Percentiles rank a stretch among this genome's conserved stretches.
phyloP scores from a whole-genome alignment of 306 rosid genomes.

The Psophocarpus tetragonolobus region DNA sequence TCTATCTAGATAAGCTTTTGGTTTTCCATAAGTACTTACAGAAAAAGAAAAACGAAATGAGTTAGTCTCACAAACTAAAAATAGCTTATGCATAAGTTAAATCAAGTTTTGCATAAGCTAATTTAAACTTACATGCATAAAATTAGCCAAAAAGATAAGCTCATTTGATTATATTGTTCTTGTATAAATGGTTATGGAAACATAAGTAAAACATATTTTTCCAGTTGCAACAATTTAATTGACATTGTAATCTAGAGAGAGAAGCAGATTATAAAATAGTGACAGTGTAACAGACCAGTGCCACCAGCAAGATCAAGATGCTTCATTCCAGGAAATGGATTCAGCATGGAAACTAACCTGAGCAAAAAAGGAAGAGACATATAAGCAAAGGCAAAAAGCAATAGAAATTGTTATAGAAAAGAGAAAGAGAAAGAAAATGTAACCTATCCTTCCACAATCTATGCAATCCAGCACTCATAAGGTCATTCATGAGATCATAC shows the following conservation, averaged over 20 bases:
- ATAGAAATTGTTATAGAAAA: background rate
- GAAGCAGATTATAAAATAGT: constrained; percentile 12
- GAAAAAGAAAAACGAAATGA: too few relatives aligned
- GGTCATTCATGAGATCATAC: constrained; percentile 89
- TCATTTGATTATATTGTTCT: too few relatives aligned
- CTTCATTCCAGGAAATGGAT: constrained; percentile 95
- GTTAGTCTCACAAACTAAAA: too few relatives aligned
- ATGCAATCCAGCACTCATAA: constrained; percentile 93
- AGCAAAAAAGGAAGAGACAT: constrained; percentile 20
- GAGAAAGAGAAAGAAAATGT: background rate
- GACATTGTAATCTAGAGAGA: background rate
- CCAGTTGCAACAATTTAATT: background rate
- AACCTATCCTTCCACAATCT: constrained; percentile 98
- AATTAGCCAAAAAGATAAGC: background rate
- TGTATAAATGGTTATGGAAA: too few relatives aligned
- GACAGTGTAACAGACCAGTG: constrained; percentile 62
- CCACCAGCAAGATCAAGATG: constrained; percentile 99
- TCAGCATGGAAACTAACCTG: constrained; percentile 84
- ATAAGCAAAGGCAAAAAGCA: constrained; percentile 13
- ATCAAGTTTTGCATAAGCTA: too few relatives aligned
- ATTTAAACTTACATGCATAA: too few relatives aligned
- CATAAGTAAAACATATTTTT: background rate
- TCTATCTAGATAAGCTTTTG: too few relatives aligned
- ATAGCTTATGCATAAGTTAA: too few relatives aligned
- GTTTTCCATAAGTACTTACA: too few relatives aligned